Evolutionary conservation across 2,329 filamentous ascomycete genomes (phyloP).

Genomic region (Ophiostoma sp.): DNA sequence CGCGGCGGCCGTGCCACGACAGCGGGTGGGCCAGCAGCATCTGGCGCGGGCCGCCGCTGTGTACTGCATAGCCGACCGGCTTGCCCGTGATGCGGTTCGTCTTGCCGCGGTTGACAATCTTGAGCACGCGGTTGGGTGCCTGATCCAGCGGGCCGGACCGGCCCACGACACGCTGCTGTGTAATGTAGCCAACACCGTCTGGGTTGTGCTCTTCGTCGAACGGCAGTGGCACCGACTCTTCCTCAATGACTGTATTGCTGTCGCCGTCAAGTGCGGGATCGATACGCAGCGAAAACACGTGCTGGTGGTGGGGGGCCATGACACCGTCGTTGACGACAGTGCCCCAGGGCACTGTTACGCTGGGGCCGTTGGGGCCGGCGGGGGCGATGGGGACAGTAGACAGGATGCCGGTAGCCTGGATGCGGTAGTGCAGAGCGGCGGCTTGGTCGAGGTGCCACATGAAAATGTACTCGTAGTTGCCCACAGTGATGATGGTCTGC

Average conservation of each 20-base stretch:
- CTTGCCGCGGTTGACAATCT: slow-evolving; percentile 43
- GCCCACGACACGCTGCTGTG: slow-evolving; percentile 41
- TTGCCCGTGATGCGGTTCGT: slow-evolving; percentile 41
- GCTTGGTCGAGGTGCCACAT: slow-evolving; percentile 54
- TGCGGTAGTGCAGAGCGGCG: slow-evolving; percentile 56
- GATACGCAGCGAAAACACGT: slow-evolving; percentile 14
- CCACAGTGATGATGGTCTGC: slow-evolving; percentile 63
- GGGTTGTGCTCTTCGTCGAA: slow-evolving; percentile 41
- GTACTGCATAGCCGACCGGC: slow-evolving; percentile 43
- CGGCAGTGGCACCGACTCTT: slow-evolving; percentile 40
- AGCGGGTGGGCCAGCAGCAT: slow-evolving; percentile 39
- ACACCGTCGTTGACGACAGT: slow-evolving; percentile 15
- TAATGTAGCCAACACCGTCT: slow-evolving; percentile 43
- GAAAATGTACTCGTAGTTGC: slow-evolving; percentile 61
- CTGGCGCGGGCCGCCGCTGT: slow-evolving; percentile 41
- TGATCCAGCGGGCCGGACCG: slow-evolving; percentile 45
- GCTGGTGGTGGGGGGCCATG: slow-evolving; percentile 15
- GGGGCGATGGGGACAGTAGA: slow-evolving; percentile 37
- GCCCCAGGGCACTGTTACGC: slow-evolving; percentile 12
- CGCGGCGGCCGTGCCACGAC: slow-evolving; percentile 39
- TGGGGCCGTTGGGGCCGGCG: slow-evolving; percentile 50
- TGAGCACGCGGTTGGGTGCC: slow-evolving; percentile 46
- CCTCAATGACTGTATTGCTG: slow-evolving; percentile 49
- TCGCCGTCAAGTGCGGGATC: slow-evolving; percentile 50
- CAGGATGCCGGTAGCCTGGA: slow-evolving; percentile 62